phyloP scores from a whole-genome alignment of 495 filamentous ascomycete species.

The Aspergillus coremiiformis region DNA sequence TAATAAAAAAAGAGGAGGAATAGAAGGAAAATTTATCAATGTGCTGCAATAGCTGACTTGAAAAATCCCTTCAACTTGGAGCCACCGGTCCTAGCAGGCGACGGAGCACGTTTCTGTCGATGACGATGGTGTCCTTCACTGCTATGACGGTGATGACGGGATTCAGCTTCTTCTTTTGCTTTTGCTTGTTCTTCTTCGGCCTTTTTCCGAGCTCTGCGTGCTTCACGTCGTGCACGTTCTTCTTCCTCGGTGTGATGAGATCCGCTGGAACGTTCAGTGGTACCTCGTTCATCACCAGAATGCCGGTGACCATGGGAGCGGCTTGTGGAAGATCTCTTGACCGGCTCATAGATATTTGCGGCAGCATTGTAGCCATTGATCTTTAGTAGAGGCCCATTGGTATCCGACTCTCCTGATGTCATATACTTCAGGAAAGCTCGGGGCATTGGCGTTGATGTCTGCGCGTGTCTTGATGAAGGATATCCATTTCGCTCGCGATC shows the following conservation, averaged over 20 bases:
- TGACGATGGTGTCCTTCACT: slow-evolving; percentile 24
- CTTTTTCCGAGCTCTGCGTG: slow-evolving; percentile 7
- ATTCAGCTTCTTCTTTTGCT: slow-evolving; percentile 16
- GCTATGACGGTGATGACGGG: slow-evolving; percentile 17
- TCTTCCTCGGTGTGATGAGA: slow-evolving; percentile 19
- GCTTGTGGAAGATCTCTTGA: slow-evolving; percentile 25
- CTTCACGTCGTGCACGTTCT: slow-evolving; percentile 11
- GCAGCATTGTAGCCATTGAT: slow-evolving; percentile 30
- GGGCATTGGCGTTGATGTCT: slow-evolving; percentile 20
- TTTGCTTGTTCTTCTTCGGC: slow-evolving; percentile 7
- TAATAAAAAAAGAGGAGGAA: slow-evolving; percentile 5
- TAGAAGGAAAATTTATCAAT: slow-evolving; percentile 15
- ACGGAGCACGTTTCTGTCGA: slow-evolving; percentile 28
- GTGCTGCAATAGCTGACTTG: slow-evolving; percentile 29
- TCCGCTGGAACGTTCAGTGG: slow-evolving; percentile 24
- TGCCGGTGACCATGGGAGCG: slow-evolving; percentile 28
- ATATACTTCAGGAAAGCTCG: slow-evolving; percentile 36
- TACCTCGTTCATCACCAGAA: slow-evolving; percentile 24
- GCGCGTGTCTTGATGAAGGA: slow-evolving; percentile 23
- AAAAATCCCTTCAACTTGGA: slow-evolving; percentile 35
- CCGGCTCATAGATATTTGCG: slow-evolving; percentile 19
- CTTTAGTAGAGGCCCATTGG: slow-evolving; percentile 28
- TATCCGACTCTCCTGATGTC: slow-evolving; percentile 33
- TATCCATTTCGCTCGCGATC: slow-evolving; percentile 14
- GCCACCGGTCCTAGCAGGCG: slow-evolving; percentile 22